Percentiles rank a stretch among this genome's conserved stretches.
Conservation (phyloP, 208 protist genomes). For the Leishmania lainsoni region DNA sequence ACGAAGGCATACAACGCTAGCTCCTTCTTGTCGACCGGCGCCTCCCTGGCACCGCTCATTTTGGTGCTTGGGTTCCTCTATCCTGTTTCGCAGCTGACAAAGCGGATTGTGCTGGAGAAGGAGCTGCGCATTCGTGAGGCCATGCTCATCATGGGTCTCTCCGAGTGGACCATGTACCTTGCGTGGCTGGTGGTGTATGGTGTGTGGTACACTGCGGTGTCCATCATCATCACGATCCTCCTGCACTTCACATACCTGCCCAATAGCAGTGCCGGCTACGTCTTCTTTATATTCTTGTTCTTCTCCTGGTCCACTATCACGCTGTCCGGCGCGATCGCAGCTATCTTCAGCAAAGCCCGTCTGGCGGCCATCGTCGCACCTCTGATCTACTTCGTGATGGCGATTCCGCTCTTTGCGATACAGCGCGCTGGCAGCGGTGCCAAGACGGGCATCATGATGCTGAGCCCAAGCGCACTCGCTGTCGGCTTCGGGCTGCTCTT, state of each 20-base stretch:
- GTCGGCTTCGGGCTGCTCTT: constrained; percentile 27
- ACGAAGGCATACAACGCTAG: constrained; percentile 21
- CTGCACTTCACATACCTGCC: constrained; percentile 50
- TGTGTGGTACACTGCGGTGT: constrained; percentile 41
- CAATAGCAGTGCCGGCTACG: constrained; percentile 25
- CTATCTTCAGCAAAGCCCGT: constrained; percentile 75
- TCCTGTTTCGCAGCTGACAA: constrained; percentile 64
- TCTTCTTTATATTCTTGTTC: constrained; percentile 65
- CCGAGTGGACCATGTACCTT: constrained; percentile 48
- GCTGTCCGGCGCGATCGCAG: constrained; percentile 41
- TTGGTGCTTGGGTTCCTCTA: constrained; percentile 78
- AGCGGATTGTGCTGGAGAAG: constrained; percentile 80
- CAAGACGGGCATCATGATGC: constrained; percentile 29
- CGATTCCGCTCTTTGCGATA: constrained; percentile 43
- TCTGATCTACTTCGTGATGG: constrained; percentile 71
- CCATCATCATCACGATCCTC: constrained; percentile 55
- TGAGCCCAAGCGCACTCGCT: constrained; percentile 44
- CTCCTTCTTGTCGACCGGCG: constrained; percentile 29
- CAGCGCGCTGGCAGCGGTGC: constrained; percentile 15
- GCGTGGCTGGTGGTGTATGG: constrained; percentile 54
- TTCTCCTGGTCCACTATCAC: constrained; percentile 42
- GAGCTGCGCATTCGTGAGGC: constrained; percentile 77
- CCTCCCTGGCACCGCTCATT: constrained; percentile 45
- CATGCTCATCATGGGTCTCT: constrained; percentile 85
- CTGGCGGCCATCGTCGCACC: constrained; percentile 65